Percentiles rank a stretch among this genome's conserved stretches.
Evolutionary conservation across 2,329 filamentous ascomycete genomes (phyloP).

Genomic region (Aspergillus awamori): DNA sequence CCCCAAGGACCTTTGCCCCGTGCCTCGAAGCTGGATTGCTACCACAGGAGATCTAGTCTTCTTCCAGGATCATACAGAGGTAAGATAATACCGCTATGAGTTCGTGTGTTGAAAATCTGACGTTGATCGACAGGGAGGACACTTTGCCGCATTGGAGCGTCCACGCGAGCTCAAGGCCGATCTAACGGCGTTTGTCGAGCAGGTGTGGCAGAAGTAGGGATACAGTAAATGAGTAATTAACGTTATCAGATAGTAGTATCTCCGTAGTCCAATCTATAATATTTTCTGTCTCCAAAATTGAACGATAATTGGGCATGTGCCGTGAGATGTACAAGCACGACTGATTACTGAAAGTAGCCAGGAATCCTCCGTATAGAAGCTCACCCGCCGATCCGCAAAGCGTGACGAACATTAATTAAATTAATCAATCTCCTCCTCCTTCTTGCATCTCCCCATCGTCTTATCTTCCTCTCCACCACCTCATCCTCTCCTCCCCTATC

Average conservation of each 20-base stretch:
- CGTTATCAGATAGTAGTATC: background rate
- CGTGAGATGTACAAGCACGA: no score
- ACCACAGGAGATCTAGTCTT: constrained; percentile 44
- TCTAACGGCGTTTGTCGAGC: constrained; percentile 40
- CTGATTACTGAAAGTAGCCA: background rate
- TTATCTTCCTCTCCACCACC: background rate
- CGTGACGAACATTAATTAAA: no score
- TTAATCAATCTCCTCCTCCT: background rate
- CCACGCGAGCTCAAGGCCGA: constrained; percentile 49
- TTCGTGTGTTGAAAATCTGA: background rate
- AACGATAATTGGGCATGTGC: background rate
- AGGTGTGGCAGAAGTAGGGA: constrained; percentile 28
- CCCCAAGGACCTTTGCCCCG: constrained; percentile 44
- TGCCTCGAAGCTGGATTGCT: constrained; percentile 43
- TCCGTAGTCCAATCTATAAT: background rate
- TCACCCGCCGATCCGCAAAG: background rate
- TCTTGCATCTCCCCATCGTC: background rate
- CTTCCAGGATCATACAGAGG: constrained; percentile 38
- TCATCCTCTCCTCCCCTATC: background rate
- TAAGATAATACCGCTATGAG: constrained; percentile 18
- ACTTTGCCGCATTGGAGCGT: constrained; percentile 55
- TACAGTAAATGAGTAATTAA: background rate
- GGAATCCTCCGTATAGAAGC: background rate
- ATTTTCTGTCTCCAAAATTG: background rate
- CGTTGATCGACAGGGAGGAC: constrained; percentile 48